Conservation (phyloP, 441 rosid species). For the Populus tomentosa region DNA sequence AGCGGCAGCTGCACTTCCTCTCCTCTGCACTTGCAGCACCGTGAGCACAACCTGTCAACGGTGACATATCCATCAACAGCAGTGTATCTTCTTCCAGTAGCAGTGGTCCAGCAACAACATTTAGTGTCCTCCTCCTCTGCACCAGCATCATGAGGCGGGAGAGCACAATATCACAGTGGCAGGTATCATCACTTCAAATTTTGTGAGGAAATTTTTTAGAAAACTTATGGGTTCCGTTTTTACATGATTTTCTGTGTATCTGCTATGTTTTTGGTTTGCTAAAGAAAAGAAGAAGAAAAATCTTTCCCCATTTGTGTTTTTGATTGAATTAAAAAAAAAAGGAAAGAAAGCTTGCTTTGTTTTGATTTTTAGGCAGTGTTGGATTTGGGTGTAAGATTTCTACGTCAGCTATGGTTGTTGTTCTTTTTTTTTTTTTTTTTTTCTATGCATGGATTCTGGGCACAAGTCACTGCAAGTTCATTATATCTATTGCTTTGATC, state of each 20-base stretch:
- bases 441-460: neutral
- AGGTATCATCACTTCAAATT: neutral
- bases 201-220: neutral
- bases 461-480: neutral
- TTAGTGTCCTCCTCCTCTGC: too few relatives aligned
- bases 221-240: neutral
- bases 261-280: neutral
- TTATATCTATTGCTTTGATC: neutral
- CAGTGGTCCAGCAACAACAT: too few relatives aligned
- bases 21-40: too few relatives aligned
- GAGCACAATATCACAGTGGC: too few relatives aligned
- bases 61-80: too few relatives aligned
- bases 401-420: neutral
- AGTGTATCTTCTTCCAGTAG: too few relatives aligned
- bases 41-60: too few relatives aligned
- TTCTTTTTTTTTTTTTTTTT: too few relatives aligned
- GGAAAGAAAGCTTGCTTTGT: neutral
- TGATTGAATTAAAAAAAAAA: neutral
- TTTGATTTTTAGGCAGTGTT: neutral
- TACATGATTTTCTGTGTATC: neutral
- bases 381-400: neutral
- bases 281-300: too few relatives aligned
- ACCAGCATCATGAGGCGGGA: too few relatives aligned
- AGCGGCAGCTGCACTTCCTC: too few relatives aligned
- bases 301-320: neutral